These are phyloP conservation scores for Stachybotrys elegans DNA, from an alignment of 2,329 filamentous ascomycete genomes.

Conservation along the genomic window DNA sequence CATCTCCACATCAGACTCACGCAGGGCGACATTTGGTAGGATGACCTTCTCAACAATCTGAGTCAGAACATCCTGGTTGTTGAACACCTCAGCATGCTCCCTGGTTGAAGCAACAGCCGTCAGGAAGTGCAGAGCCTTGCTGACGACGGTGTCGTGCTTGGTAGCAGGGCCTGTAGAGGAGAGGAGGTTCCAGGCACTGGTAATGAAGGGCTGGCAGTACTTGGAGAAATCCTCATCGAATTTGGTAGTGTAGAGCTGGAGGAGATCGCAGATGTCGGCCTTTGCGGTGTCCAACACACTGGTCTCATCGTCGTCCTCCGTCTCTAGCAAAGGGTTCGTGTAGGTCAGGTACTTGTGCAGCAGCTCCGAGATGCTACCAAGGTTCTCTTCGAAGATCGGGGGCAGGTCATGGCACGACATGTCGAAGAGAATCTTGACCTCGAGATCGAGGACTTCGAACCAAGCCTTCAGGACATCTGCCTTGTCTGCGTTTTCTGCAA, in stretches of 20 bases:
- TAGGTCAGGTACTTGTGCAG: conserved; percentile 93
- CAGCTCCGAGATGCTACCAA: conserved; percentile 69
- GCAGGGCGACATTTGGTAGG: conserved; percentile 82
- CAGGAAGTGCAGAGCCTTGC: conserved; percentile 89
- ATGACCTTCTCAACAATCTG: conserved; percentile 96
- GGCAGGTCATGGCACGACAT: conserved; percentile 96
- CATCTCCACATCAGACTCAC: conserved; percentile 90
- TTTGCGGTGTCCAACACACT: conserved; percentile 82
- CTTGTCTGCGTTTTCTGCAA: conserved; percentile 72
- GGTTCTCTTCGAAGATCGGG: conserved; percentile 87
- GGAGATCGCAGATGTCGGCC: conserved; percentile 85
- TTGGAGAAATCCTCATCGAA: conserved; percentile 90
- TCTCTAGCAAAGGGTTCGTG: conserved; percentile 75
- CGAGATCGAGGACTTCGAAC: conserved; percentile 80
- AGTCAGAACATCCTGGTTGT: conserved; percentile 70
- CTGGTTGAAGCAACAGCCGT: conserved; percentile 78
- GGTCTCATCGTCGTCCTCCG: conserved; percentile 84
- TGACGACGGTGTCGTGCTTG: conserved; percentile 91
- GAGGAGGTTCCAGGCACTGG: conserved; percentile 84
- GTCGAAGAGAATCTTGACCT: conserved; percentile 91
- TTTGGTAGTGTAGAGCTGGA: conserved; percentile 89
- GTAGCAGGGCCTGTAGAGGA: conserved; percentile 82
- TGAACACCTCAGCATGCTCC: conserved; percentile 79
- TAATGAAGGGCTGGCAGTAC: conserved; percentile 78
- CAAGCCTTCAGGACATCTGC: conserved; percentile 69